Evolutionary conservation across 2,329 filamentous ascomycete genomes (phyloP).

Genomic region (Trichophyton simii): DNA sequence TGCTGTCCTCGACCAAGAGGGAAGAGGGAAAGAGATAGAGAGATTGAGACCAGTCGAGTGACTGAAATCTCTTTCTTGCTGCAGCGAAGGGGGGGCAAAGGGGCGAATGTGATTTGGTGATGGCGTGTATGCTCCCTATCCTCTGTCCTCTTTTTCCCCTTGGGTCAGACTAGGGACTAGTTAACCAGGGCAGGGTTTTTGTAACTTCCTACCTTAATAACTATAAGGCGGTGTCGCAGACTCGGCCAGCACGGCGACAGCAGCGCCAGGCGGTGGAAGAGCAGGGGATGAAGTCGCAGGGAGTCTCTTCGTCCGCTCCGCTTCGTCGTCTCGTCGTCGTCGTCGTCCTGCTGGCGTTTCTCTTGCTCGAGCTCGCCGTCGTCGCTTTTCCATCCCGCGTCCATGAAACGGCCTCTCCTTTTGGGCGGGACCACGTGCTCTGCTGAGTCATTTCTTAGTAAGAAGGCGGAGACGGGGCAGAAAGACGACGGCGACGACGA

Average conservation of each 20-base stretch:
- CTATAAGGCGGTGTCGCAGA: neutral
- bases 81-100: neutral
- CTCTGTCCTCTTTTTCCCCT: neutral
- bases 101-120: neutral
- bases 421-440: neutral
- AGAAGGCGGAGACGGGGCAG: neutral
- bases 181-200: constrained; percentile 1
- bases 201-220: neutral
- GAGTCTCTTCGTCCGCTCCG: neutral
- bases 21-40: neutral
- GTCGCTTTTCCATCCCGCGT: neutral
- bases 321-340: neutral
- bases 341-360: neutral
- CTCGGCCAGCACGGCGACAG: neutral
- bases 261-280: neutral
- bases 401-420: neutral
- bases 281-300: neutral
- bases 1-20: neutral
- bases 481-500: neutral
- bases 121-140: neutral
- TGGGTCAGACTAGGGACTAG: neutral
- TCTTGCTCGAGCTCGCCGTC: neutral
- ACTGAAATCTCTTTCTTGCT: neutral
- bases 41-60: neutral
- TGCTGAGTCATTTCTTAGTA: neutral